phyloP scores from a whole-genome alignment of 305 asterid species.

The Rubia balearica region DNA sequence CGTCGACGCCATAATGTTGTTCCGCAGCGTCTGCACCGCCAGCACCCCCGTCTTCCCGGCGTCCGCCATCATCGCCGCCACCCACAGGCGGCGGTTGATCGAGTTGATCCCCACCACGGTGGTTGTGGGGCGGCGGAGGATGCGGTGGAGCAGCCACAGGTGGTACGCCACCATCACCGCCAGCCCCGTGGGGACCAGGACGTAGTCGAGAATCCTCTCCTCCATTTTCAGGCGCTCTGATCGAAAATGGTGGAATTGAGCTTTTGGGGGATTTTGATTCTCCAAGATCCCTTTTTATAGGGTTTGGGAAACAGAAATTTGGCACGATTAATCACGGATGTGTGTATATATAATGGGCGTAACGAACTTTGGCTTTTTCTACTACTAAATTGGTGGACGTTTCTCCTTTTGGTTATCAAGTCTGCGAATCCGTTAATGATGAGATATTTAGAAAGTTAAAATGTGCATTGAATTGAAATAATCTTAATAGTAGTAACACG shows the following conservation, averaged over 20 bases:
- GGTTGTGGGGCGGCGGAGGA: constrained; percentile 48
- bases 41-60: constrained; percentile 51
- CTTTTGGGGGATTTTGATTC: too few species aligned
- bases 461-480: too few species aligned
- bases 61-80: constrained; percentile 88
- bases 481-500: too few species aligned
- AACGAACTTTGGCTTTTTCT: neutral
- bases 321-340: too few species aligned
- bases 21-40: constrained; percentile 75
- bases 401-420: neutral
- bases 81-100: constrained; percentile 84
- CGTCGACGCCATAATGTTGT: constrained; percentile 90
- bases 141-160: constrained; percentile 64
- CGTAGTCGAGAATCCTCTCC: constrained; percentile 48
- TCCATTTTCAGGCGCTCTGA: constrained; percentile 26
- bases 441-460: too few species aligned
- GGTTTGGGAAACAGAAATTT: neutral
- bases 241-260: neutral
- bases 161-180: constrained; percentile 53
- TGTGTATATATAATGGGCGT: too few species aligned
- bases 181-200: constrained; percentile 65
- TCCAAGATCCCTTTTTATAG: constrained; percentile 1
- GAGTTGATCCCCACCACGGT: constrained; percentile 86
- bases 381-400: neutral
- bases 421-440: too few species aligned